Evolutionary conservation across 495 filamentous ascomycete genomes (phyloP), one percentile per base, ranked within the genome.

Genomic region (Neurospora sp.): DNA sequence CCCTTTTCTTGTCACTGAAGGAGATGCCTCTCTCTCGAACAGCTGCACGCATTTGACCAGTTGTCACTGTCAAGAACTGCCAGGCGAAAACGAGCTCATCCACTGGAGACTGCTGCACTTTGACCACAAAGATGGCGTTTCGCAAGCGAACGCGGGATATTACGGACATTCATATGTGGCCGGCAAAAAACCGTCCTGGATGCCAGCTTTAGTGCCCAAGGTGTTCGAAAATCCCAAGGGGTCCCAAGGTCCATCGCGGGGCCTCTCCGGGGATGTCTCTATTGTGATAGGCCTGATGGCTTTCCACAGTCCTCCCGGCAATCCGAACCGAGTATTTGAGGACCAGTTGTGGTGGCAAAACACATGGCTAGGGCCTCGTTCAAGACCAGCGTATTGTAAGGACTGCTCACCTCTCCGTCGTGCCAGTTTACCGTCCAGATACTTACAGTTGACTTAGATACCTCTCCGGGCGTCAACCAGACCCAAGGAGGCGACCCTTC

Each of bases 221-320:
- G 70, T 53, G 12, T 82, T 78, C 71, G 27, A 73, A 61, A 77
- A 81, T 22, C 68, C 70, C 5, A 27, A 68, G 2, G 20, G 37
- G 6, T 14, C 69, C 2, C 44, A 42, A 11, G 3, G 6, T 7
- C 39, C 35, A 0, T 81, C 80, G 18, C 7, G 39, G 0, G 81
- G 81, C 5, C 73, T 83, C 4, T 39, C 71, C 0, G 82, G 82
- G 4, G 75, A 80, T 3, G 46, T 83, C 39, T 68, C 75, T 11
- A 76, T 78, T 16, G 70, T 83, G 39, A 39, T 82, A 14, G 78
- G 75, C 39, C 53, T 79, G 69, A 81, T 80, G 80, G 77, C 76
- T 0, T 77, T 83, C 20, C 75, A 79, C 31, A 35, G 70, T 5
- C 16, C 44, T 3, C 59, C n/a, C 0, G 71, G 71, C 16, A 6